Percentiles rank a stretch among this genome's conserved stretches.
phyloP scores from a whole-genome alignment of 2,329 filamentous ascomycete genomes.

The Botryotinia globosa region DNA sequence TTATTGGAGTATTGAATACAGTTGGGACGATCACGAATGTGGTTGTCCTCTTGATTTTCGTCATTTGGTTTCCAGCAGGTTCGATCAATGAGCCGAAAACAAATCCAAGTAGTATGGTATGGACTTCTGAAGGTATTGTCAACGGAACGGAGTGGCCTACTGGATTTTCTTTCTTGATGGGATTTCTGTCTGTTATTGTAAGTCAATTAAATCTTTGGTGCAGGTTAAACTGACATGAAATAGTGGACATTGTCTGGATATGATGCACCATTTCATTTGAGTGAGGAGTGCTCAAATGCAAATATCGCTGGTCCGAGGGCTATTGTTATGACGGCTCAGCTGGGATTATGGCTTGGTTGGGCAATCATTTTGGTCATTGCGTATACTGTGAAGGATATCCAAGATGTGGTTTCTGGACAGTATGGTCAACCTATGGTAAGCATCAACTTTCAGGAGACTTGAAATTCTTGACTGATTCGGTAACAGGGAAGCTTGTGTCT shows the following conservation, averaged over 20 bases:
- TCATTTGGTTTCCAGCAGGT: conserved; percentile 32
- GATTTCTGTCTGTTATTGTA: conserved; percentile 57
- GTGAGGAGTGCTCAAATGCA: conserved; percentile 66
- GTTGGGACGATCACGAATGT: conserved; percentile 35
- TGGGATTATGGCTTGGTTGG: conserved; percentile 60
- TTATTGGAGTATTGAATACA: conserved; percentile 25
- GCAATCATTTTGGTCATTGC: conserved; percentile 62
- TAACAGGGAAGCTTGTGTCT: conserved; percentile 52
- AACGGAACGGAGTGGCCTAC: conserved; percentile 57
- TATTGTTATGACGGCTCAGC: conserved; percentile 59
- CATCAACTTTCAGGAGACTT: rapidly evolving
- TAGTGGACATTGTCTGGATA: conserved; percentile 51
- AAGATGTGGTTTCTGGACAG: conserved; percentile 55
- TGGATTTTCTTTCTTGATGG: conserved; percentile 60
- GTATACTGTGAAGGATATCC: conserved; percentile 67
- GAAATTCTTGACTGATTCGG: conserved; percentile 30
- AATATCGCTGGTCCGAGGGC: conserved; percentile 63
- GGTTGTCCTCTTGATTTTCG: conserved; percentile 38
- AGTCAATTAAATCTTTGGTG: not conserved
- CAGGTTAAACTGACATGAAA: not conserved
- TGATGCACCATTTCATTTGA: conserved; percentile 62
- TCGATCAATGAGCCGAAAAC: conserved; percentile 23
- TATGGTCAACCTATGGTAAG: conserved; percentile 66
- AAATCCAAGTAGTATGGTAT: conserved; percentile 19
- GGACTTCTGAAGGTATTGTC: conserved; percentile 43